Evolutionary conservation across 1,139 yeast species (phyloP).

Genomic region (Entelexis sorbosivorans): DNA sequence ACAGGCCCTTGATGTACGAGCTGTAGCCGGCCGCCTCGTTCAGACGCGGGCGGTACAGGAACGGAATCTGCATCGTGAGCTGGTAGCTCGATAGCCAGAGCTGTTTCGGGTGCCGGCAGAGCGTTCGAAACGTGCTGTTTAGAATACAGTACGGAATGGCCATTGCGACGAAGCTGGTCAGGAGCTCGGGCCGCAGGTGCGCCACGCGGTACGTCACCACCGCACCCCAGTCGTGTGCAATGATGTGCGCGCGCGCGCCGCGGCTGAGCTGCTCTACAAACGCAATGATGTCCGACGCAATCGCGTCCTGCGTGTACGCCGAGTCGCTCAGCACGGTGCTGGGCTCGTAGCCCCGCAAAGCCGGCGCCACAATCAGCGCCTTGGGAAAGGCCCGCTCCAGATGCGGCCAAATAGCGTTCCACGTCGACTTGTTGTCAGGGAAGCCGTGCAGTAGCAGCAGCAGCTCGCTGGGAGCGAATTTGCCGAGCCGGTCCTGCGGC

Average conservation of each 20-base stretch:
- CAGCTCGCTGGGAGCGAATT: constrained; percentile 4
- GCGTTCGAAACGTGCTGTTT: constrained; percentile 9
- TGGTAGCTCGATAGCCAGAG: constrained; percentile 25
- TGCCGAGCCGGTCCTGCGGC: constrained; percentile 7
- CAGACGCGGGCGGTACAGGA: constrained; percentile 16
- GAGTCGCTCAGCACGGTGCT: constrained; percentile 19
- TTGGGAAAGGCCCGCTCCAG: constrained; percentile 15
- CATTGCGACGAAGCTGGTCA: constrained; percentile 22
- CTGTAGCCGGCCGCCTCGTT: background rate
- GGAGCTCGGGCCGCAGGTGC: constrained; percentile 21
- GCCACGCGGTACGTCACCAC: constrained; percentile 22
- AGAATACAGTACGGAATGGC: constrained; percentile 26
- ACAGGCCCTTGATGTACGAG: constrained; percentile 23
- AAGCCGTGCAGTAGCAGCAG: constrained; percentile 26
- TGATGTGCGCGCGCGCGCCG: constrained; percentile 23
- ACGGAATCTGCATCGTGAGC: constrained; percentile 25
- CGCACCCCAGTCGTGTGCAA: constrained; percentile 30
- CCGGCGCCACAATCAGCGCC: constrained; percentile 24
- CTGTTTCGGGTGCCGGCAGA: constrained; percentile 23
- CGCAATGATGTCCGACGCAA: constrained; percentile 23
- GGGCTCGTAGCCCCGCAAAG: constrained; percentile 26
- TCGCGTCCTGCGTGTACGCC: constrained; percentile 15
- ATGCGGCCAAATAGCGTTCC: constrained; percentile 21
- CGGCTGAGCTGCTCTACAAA: constrained; percentile 19
- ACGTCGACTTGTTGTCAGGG: constrained; percentile 25